Evolutionary conservation across 2,329 filamentous ascomycete genomes (phyloP).

Genomic region (Penicillium sp.): DNA sequence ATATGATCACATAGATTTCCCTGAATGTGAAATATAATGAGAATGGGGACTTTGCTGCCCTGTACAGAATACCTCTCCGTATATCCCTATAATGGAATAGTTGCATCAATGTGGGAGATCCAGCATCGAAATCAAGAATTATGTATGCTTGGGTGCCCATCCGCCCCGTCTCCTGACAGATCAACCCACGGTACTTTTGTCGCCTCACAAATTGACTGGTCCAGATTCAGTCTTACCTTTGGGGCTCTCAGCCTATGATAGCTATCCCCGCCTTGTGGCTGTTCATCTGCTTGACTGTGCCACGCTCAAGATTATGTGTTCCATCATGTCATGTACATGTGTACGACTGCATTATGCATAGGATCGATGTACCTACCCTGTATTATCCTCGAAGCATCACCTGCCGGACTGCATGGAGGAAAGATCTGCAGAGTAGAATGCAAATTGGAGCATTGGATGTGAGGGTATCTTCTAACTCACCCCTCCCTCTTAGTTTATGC

Average conservation of each 20-base stretch:
- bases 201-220: conserved; percentile 12
- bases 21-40: conserved; percentile 1
- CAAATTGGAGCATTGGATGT: conserved; percentile 14
- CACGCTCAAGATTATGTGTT: conserved; percentile 9
- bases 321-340: conserved; percentile 4
- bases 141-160: background rate
- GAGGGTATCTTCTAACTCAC: conserved; percentile 17
- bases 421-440: conserved; percentile 12
- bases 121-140: background rate
- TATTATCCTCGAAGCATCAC: conserved; percentile 16
- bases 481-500: background rate
- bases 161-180: conserved; percentile 1
- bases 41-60: background rate
- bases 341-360: background rate
- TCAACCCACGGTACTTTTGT: conserved; percentile 9
- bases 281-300: conserved; percentile 16
- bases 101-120: background rate
- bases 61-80: too few relatives aligned
- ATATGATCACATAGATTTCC: conserved; percentile 5
- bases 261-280: conserved; percentile 23
- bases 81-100: background rate
- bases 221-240: conserved; percentile 6
- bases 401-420: conserved; percentile 16
- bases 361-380: conserved; percentile 6
- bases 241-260: background rate